Conservation (phyloP, 2,329 filamentous ascomycete genomes). For the Fusarium penzigii region DNA sequence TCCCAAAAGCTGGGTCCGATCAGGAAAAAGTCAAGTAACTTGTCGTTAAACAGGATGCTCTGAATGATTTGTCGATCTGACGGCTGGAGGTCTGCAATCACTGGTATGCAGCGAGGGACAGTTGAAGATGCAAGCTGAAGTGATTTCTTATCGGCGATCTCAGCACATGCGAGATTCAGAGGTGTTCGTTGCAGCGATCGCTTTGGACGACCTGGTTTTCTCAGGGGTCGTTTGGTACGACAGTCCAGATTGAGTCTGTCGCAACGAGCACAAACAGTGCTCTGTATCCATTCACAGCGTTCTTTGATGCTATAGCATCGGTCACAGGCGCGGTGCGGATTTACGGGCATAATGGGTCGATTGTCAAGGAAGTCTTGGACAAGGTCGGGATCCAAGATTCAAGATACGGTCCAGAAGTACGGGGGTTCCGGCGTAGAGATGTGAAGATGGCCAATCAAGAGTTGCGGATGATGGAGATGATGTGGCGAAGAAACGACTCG, state of each 20-base stretch:
- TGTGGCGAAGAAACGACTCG: no score
- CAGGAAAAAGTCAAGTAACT: conserved; percentile 17
- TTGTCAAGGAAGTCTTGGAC: neutral
- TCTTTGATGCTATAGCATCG: conserved; percentile 30
- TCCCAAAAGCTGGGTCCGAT: conserved; percentile 25
- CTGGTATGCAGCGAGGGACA: neutral
- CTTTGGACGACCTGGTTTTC: conserved; percentile 18
- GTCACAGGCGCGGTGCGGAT: conserved; percentile 21
- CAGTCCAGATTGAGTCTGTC: conserved; percentile 20
- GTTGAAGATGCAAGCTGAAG: neutral
- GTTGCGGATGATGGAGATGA: no score
- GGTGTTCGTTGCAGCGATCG: neutral
- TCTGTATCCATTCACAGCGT: conserved; percentile 20
- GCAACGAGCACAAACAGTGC: conserved; percentile 23
- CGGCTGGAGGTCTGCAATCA: neutral
- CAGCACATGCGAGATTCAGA: neutral
- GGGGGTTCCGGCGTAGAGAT: no score
- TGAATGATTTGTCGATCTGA: conserved; percentile 10
- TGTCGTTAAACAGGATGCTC: conserved; percentile 10
- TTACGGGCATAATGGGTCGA: neutral
- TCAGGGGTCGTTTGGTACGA: conserved; percentile 11
- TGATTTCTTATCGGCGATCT: neutral
- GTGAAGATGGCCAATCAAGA: no score
- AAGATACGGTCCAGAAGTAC: no score
- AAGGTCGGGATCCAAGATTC: no score